These are phyloP conservation scores for Cenchrus purpureus DNA, from an alignment of 176 grass and related monocot species.

Conservation along the genomic window DNA sequence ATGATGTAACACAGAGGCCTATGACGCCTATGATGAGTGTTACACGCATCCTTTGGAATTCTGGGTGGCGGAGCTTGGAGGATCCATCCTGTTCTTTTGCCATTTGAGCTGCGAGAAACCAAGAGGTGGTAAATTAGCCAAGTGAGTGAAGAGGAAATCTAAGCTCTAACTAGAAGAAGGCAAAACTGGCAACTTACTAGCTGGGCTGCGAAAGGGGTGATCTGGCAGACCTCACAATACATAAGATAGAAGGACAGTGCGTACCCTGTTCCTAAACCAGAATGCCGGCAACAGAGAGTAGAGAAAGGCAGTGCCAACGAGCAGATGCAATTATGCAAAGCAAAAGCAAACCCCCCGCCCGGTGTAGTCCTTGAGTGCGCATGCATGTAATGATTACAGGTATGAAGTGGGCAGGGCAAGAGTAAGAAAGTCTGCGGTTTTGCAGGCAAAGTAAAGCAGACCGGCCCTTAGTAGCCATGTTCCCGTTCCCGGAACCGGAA, in stretches of 20 bases:
- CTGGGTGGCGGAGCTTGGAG: conserved; percentile 48
- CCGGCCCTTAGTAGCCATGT: too few species aligned
- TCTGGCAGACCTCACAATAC: neutral
- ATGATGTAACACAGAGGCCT: conserved; percentile 59
- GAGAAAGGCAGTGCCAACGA: neutral
- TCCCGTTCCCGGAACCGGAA: too few species aligned
- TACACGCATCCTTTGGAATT: conserved; percentile 56
- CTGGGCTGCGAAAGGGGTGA: neutral
- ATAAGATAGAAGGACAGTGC: neutral
- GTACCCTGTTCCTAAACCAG: neutral
- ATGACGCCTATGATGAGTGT: conserved; percentile 47
- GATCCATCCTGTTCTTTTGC: conserved; percentile 53
- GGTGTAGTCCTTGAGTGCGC: neutral
- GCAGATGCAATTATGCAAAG: neutral
- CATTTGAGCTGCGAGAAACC: conserved; percentile 50
- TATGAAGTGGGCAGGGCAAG: neutral
- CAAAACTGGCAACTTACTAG: neutral
- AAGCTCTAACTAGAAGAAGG: neutral
- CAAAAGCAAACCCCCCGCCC: neutral
- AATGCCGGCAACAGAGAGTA: neutral
- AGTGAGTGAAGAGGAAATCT: neutral
- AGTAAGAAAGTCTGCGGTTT: too few species aligned
- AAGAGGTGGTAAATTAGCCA: neutral
- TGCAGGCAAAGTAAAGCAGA: too few species aligned
- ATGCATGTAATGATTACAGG: neutral